A percentile compares a stretch with the other conserved stretches of the same genome.
Conservation (phyloP, 179 eudicot species). For the Drosera spatulata region DNA sequence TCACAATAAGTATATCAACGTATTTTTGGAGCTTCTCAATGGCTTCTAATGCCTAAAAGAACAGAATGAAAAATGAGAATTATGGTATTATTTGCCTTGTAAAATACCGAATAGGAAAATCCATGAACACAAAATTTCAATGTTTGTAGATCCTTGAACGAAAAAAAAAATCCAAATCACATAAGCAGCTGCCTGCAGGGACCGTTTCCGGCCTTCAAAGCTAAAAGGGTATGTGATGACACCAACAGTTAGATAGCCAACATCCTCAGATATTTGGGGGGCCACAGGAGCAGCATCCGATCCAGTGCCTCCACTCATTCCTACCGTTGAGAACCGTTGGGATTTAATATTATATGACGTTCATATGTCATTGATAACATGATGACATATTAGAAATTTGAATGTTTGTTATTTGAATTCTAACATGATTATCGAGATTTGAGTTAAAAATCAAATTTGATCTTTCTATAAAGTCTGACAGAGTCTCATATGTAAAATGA, state of each 20-base stretch:
- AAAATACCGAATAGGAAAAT: too few relatives aligned
- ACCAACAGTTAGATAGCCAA: slow-evolving; percentile 95
- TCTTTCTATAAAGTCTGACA: too few relatives aligned
- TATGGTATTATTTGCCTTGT: neutral
- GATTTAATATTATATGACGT: too few relatives aligned
- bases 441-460: too few relatives aligned
- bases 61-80: neutral
- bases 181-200: slow-evolving; percentile 67
- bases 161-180: neutral
- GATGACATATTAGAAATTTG: too few relatives aligned
- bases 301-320: slow-evolving; percentile 99
- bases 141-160: too few relatives aligned
- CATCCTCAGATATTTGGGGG: slow-evolving; percentile 85
- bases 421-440: too few relatives aligned
- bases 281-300: slow-evolving; percentile 98
- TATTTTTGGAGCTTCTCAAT: slow-evolving; percentile 91
- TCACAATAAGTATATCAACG: slow-evolving; percentile 95
- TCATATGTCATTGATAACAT: too few relatives aligned
- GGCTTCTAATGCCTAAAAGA: slow-evolving; percentile 87
- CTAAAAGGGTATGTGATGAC: slow-evolving; percentile 96
- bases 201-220: slow-evolving; percentile 96
- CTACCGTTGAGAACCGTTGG: too few relatives aligned
- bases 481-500: too few relatives aligned
- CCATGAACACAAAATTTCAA: too few relatives aligned
- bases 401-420: too few relatives aligned